A percentile compares a stretch with the other conserved stretches of the same genome.
Evolutionary conservation across 805 yeast species (phyloP).

Genomic region (Lipomyces yamadae): DNA sequence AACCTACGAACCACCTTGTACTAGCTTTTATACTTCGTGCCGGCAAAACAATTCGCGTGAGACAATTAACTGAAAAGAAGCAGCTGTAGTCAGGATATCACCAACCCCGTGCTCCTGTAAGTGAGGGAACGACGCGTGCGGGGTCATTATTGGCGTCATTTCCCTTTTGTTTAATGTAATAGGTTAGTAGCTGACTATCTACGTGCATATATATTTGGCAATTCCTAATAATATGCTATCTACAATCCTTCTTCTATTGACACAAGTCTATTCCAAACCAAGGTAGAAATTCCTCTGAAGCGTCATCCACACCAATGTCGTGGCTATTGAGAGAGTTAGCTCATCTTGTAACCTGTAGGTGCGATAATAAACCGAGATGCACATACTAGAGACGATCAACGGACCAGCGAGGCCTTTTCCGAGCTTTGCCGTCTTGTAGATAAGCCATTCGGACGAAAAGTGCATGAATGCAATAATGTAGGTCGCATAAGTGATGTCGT

Average conservation of each 20-base stretch:
- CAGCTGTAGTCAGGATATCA: too few relatives aligned
- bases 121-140: neutral
- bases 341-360: neutral
- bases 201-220: neutral
- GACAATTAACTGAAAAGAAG: too few relatives aligned
- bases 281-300: conserved; percentile 67
- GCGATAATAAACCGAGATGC: neutral
- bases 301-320: conserved; percentile 74
- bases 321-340: conserved; percentile 47
- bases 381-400: conserved; percentile 58
- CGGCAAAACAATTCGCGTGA: too few relatives aligned
- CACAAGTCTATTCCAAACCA: conserved; percentile 1
- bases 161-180: neutral
- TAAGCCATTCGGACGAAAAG: conserved; percentile 80
- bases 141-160: neutral
- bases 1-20: too few relatives aligned
- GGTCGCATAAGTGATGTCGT: conserved; percentile 76
- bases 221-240: neutral
- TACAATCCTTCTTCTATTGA: neutral
- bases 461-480: conserved; percentile 83
- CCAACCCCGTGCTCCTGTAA: too few relatives aligned
- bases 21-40: too few relatives aligned
- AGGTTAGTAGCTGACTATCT: neutral
- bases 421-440: conserved; percentile 76
- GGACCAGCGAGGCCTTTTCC: conserved; percentile 94